Evolutionary conservation across 192 early-diverging fungal species (phyloP), one percentile per base, ranked within the genome.

Genomic region (Lobosporangium transversale): DNA sequence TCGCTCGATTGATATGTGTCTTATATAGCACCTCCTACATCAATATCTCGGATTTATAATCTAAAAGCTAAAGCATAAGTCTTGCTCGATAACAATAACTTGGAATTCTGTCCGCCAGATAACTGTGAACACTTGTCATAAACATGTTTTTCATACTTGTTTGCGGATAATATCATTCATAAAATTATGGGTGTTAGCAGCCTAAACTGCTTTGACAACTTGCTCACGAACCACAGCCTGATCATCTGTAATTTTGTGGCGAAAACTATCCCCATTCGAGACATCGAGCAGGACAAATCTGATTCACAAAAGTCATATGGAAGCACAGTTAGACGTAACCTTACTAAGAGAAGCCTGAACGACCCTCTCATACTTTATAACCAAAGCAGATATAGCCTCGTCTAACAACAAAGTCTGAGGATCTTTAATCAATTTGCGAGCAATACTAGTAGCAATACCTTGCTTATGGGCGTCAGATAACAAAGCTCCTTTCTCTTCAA

Each of bases 61-160:
- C n/a, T n/a, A n/a, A n/a, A 90, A 64, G 94, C 94, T 24, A 94
- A 68, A 0, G 94, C 93, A 8, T 84, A 87, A 0, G 93, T 93
- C 71, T 95, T 93, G 47, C 94, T 93, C 8, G 94, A 75, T 30
- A 96, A 70, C 24, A 92, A 70, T 12, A 92, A 64, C 17, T 80
- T 67, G 10, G 90, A 89, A 55, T 91, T 78, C 56, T 91, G 89
- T 15, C 90, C 89, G 15, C 89, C 90, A 0, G 85, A 88, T 14
- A 91, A 57, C 53, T 79, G 81, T 0, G 79, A 80, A 31, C 88
- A 89, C 27, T 81, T 80, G 54, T 87, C 82, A 5, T 88, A 87
- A n/a, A 89, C 88, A 1, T 59, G 70, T 23, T 88, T 91, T 35
- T 82, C 68, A 53, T 89, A 90, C 18, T 84, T 86, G 24, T 88